phyloP scores from a whole-genome alignment of 345 rosid genomes.

The sweet orange (Citrus sinensis) region DVS_A1.0 CM039168.1:5452501-5453000 shows the following conservation, averaged over 20 bases:
- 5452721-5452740: too few species aligned
- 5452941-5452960: background rate
- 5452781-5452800: background rate
- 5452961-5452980: constrained; percentile 16
- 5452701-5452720: background rate
- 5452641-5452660: too few species aligned
- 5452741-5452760: too few species aligned
- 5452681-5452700: background rate
- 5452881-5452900: too few species aligned
- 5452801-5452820: too few species aligned
- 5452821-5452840: too few species aligned
- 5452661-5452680: background rate
- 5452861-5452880: background rate
- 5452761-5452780: background rate
- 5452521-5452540: constrained; percentile 36
- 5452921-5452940: background rate
- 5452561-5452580: constrained; percentile 25
- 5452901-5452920: background rate
- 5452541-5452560: constrained; percentile 36
- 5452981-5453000: too few species aligned
- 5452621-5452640: too few species aligned
- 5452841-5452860: too few species aligned
- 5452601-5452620: background rate
- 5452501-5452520: constrained; percentile 37
- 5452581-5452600: background rate